Percentiles rank a stretch among this genome's conserved stretches.
These are phyloP conservation scores for Entonaema liquescens DNA, from an alignment of 495 filamentous ascomycete genomes.

Conservation along the genomic window DNA sequence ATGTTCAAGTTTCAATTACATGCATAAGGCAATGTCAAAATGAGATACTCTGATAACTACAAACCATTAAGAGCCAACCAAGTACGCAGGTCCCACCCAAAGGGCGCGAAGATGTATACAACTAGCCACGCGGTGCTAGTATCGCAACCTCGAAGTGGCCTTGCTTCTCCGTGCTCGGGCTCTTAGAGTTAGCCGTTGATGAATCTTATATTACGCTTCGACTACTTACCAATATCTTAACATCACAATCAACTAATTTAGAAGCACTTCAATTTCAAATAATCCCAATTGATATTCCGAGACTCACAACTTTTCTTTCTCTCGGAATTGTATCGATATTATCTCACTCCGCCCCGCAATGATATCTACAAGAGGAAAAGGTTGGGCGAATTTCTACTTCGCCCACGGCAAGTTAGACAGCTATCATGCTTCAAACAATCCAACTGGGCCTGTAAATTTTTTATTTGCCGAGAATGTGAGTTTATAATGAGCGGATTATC, in stretches of 20 bases:
- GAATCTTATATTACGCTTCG: no score
- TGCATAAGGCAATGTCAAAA: no score
- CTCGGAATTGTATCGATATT: not conserved
- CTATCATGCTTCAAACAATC: slow-evolving; percentile 37
- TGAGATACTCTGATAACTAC: not conserved
- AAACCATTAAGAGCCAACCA: not conserved
- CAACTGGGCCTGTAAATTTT: slow-evolving; percentile 37
- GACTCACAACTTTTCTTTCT: no score
- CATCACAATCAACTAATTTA: no score
- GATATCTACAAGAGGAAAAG: slow-evolving; percentile 27
- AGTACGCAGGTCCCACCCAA: not conserved
- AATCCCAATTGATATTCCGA: no score
- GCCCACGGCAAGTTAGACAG: slow-evolving; percentile 27
- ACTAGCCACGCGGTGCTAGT: no score
- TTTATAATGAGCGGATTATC: not conserved
- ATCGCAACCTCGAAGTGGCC: no score
- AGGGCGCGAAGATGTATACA: not conserved
- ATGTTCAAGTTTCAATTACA: not conserved
- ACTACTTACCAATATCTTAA: no score
- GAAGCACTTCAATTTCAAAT: no score
- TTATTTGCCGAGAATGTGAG: slow-evolving; percentile 40
- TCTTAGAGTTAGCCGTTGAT: no score
- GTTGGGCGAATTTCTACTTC: slow-evolving; percentile 32
- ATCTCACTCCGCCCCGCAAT: not conserved
- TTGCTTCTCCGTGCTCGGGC: no score